Evolutionary conservation across 2,329 filamentous ascomycete genomes (phyloP).

Genomic region (Verticillium zaregamsianum): DNA sequence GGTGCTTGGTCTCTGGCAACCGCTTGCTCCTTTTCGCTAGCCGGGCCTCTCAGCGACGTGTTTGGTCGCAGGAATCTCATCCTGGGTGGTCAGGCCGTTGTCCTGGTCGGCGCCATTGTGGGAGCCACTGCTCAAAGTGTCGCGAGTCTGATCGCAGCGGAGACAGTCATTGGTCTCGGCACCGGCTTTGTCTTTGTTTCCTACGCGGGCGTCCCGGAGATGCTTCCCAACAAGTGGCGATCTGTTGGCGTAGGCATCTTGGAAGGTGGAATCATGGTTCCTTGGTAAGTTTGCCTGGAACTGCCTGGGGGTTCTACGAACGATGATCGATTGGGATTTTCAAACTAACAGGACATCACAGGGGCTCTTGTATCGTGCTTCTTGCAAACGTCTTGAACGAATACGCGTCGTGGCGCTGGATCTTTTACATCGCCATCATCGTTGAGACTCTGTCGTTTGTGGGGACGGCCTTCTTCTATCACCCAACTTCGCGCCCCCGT

Average conservation of each 20-base stretch:
- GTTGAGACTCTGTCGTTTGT: conserved; percentile 17
- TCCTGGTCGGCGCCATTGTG: conserved; percentile 15
- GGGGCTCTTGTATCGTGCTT: conserved; percentile 19
- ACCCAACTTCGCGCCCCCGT: conserved; percentile 19
- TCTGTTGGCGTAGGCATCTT: conserved; percentile 10
- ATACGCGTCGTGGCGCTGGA: conserved; percentile 23
- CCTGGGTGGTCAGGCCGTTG: conserved; percentile 6
- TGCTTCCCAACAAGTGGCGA: conserved; percentile 29
- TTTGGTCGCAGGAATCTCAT: conserved; percentile 9
- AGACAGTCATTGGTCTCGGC: conserved; percentile 26
- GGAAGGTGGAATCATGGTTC: conserved; percentile 10
- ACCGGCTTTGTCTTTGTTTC: conserved; percentile 26
- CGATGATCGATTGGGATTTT: not conserved
- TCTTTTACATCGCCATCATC: conserved; percentile 21
- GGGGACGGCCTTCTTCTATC: conserved; percentile 21
- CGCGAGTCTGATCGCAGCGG: conserved; percentile 19
- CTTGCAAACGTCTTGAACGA: conserved; percentile 21
- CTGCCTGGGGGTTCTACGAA: conserved; percentile 12
- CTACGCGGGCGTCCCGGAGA: conserved; percentile 26
- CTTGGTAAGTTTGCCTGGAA: conserved; percentile 12
- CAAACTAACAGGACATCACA: conserved; percentile 12
- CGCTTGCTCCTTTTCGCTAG: conserved; percentile 11
- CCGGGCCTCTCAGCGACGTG: conserved; percentile 9
- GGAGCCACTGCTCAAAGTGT: conserved; percentile 19
- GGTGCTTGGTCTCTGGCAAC: conserved; percentile 12